phyloP scores from a whole-genome alignment of 1,139 yeast genomes.

The Yamadazyma jaroonii region DNA sequence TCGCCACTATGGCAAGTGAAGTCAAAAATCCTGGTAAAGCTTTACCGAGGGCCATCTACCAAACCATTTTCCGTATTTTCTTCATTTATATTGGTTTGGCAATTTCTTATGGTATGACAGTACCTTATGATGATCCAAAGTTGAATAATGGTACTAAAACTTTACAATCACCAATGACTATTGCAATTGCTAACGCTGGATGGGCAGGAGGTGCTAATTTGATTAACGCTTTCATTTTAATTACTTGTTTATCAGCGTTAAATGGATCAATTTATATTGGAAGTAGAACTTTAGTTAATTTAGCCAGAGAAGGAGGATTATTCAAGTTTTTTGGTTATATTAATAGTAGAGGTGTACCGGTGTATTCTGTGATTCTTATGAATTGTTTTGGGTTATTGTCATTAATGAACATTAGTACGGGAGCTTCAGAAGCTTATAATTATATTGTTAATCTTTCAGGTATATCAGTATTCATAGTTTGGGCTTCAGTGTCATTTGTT shows the following conservation, averaged over 20 bases:
- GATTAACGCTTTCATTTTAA: conserved; percentile 48
- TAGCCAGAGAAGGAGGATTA: conserved; percentile 50
- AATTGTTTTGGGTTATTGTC: conserved; percentile 51
- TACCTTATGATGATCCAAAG: conserved; percentile 47
- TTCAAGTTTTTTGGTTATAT: conserved; percentile 42
- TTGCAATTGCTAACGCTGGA: conserved; percentile 45
- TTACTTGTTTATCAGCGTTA: conserved; percentile 53
- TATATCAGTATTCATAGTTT: conserved; percentile 55
- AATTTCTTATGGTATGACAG: conserved; percentile 52
- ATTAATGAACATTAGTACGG: conserved; percentile 48
- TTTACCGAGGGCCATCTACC: conserved; percentile 57
- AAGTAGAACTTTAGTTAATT: conserved; percentile 48
- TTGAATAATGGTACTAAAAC: conserved; percentile 25
- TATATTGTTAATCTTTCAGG: conserved; percentile 56
- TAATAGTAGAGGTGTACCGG: conserved; percentile 50
- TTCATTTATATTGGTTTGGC: conserved; percentile 56
- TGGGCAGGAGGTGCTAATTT: conserved; percentile 50
- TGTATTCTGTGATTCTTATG: conserved; percentile 45
- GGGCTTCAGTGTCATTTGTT: conserved; percentile 52
- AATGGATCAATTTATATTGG: conserved; percentile 54
- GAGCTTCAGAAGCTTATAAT: conserved; percentile 51
- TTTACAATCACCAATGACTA: conserved; percentile 42
- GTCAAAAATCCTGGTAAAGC: conserved; percentile 54
- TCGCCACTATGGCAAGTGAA: conserved; percentile 57
- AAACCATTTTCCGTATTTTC: conserved; percentile 52